Evolutionary conservation across 2,329 filamentous ascomycete species (phyloP), one percentile per base, ranked within the genome.

Genomic region (Aspergillus sp.): DNA sequence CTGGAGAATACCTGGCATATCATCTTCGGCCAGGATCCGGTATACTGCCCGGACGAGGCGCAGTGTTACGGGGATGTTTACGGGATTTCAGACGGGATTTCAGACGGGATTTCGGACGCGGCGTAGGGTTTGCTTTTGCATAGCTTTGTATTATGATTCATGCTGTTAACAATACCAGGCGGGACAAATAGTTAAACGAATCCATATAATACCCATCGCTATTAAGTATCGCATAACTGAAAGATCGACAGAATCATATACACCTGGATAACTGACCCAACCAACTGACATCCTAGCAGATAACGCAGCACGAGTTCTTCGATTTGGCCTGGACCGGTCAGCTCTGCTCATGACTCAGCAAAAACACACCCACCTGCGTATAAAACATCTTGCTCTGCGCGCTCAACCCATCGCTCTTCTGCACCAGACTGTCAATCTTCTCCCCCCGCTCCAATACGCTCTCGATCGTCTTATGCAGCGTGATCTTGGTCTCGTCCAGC

Each of bases 341-440:
- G 19, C 19, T 6, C 19, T 10, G 19, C 19, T 22, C 19, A n/a
- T 10, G 10, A 22, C 19, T 10, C 19, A 22, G 35, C 32, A 20
- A 27, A 39, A 7, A 16, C 2, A 22, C 10, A n/a, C 47, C 26
- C 42, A 81, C 81, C 61, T 74, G 71, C 26, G 72, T 86, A 62
- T 96, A 96, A 61, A 98, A 98, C 82, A 93, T 89, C 74, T 94
- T 96, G 67, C 86, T 94, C 70, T 91, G 83, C 30, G 78, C 75
- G 63, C 85, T 93, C 52, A 98, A 64, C 8, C 80, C 85, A 50
- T 94, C 86, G 52, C 85, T 93, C 76, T 96, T 96, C 43, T 80
- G 80, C 28, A 96, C 89, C 48, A 98, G 65, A 50, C 82, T 84
- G 55, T 96, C 89, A 47, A 98, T 86, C 74, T 95, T 96, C 75